These are phyloP conservation scores for Fraxinus floribunda DNA, from an alignment of 305 asterid genomes.

Conservation along the genomic window DNA sequence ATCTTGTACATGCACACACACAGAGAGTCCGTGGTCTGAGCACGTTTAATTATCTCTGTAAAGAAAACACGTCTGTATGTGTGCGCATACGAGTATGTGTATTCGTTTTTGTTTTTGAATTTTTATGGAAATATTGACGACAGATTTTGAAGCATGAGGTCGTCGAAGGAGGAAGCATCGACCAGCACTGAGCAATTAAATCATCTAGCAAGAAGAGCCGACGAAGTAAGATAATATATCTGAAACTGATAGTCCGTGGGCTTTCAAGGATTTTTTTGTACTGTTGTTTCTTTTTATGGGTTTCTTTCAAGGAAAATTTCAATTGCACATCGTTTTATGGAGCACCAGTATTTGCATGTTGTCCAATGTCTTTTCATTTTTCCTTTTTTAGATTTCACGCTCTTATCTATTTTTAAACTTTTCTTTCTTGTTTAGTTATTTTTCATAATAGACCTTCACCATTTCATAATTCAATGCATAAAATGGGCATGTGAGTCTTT, in stretches of 20 bases:
- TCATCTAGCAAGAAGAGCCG: slow-evolving; percentile 34
- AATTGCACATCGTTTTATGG: not conserved
- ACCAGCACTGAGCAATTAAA: slow-evolving; percentile 51
- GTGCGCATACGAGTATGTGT: not conserved
- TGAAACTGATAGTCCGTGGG: slow-evolving; percentile 16
- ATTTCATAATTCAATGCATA: not conserved
- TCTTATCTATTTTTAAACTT: not conserved
- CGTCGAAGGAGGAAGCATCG: slow-evolving; percentile 55
- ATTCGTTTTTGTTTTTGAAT: not conserved
- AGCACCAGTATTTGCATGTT: not conserved
- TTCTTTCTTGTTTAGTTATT: not conserved
- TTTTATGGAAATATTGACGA: slow-evolving; percentile 1
- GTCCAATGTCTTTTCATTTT: not conserved
- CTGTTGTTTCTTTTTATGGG: not conserved
- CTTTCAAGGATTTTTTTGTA: not conserved
- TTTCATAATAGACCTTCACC: not conserved
- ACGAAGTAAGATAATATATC: slow-evolving; percentile 43
- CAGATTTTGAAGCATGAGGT: slow-evolving; percentile 49
- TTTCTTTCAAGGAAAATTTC: not conserved
- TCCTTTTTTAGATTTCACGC: not conserved
- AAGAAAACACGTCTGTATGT: slow-evolving; percentile 1
- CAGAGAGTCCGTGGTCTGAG: slow-evolving; percentile 9
- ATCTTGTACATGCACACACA: slow-evolving; percentile 21
- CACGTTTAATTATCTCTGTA: slow-evolving; percentile 24
- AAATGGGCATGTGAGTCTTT: slow-evolving; percentile 7